These are phyloP conservation scores for Chlorociboria aeruginascens DNA, from an alignment of 495 filamentous ascomycete genomes.

Conservation along the genomic window DNA sequence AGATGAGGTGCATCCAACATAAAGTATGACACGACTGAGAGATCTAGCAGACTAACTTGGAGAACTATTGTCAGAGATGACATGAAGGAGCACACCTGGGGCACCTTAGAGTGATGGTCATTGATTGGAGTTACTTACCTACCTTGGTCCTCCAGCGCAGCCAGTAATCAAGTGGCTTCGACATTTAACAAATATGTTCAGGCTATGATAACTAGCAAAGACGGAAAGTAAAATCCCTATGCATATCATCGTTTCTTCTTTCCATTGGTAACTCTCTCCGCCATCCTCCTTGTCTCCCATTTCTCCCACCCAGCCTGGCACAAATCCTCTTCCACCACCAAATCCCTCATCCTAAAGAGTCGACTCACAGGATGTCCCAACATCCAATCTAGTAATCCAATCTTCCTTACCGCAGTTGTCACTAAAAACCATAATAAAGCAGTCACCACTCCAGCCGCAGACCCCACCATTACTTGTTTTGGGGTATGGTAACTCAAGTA, in stretches of 20 bases:
- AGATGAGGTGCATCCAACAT: no score
- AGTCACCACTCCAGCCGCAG: conserved; percentile 54
- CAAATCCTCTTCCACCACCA: conserved; percentile 83
- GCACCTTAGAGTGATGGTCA: no score
- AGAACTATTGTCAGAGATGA: no score
- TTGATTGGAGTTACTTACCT: no score
- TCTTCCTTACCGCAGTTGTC: conserved; percentile 49
- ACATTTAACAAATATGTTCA: no score
- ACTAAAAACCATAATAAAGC: conserved; percentile 70
- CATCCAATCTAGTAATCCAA: conserved; percentile 51
- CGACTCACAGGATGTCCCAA: conserved; percentile 55
- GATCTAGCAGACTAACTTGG: no score
- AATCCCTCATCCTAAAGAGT: conserved; percentile 61
- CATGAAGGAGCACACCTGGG: no score
- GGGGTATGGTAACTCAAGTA: conserved; percentile 92
- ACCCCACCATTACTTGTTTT: conserved; percentile 75
- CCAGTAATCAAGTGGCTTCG: no score
- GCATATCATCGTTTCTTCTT: conserved; percentile 11
- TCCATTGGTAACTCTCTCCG: background rate
- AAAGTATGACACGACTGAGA: no score
- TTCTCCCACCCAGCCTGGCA: conserved; percentile 87
- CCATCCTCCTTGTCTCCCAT: conserved; percentile 51
- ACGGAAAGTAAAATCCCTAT: background rate
- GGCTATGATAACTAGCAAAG: no score
- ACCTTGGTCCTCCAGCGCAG: no score